Base-by-base conservation (phyloP, 2,329 filamentous ascomycete species). In the Diaporthe vexans region DNA sequence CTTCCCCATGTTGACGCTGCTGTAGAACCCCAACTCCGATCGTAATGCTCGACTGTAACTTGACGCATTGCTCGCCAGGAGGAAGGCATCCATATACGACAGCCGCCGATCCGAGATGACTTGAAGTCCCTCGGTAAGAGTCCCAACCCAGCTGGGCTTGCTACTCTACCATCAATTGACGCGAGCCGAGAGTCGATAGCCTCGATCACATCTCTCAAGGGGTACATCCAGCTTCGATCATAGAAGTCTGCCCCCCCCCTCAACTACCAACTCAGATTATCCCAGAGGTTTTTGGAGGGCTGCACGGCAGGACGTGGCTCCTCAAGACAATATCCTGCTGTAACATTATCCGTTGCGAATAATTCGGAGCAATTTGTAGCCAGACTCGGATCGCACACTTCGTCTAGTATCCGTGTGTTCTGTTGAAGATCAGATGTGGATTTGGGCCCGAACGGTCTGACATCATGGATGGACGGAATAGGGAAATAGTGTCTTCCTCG, bases 401-500 rank as follows among this genome's bases (percentile, higher is more conserved):
- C 5, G 29, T 52, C 63, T 67, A 67, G 21, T 52, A 37, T 15
- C 40, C 46, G 26, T 21, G 46, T 15, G 46, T 26, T 33, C 63
- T 52, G 63, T 57, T 40, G 37, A 57, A 74, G 26, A 68, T 71
- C 56, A 63, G 3, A 15, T 46, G 56, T 46, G 46, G 65, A 15
- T 61, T 56, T 13, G n/a, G 40, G 8, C 52, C 56, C 33, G 35
- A 37, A 46, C 72, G 54, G 46, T 70, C 72, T 46, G 63, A 70
- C 72, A 71, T 61, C 65, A 71, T 63, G 17, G 72, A 74, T 37
- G 35, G 68, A 13, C 67, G 35, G 72, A 48, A 70, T 19, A 54
- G 59, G 24, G 65, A 71, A 26, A 74, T 46, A 10, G 65, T 71
- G 21, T 71, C 72, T 40, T 71, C 72, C 13, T 73, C 72, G 56